Evolutionary conservation across 148 eudicot genomes (phyloP).

Genomic region (Camellia sinensis): DNA sequence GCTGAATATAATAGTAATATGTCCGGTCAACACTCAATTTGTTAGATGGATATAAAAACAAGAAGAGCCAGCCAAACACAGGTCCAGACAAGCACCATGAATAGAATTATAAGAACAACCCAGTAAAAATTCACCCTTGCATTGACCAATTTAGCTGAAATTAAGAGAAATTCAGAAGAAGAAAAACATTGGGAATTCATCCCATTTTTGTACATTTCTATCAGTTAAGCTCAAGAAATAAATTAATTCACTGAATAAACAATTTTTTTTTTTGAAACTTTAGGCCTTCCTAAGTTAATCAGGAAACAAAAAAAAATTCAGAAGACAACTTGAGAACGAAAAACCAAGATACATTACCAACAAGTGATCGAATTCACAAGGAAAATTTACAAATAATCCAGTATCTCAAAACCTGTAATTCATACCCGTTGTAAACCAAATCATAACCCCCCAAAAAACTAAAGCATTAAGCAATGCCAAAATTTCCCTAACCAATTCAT

Average conservation of each 20-base stretch:
- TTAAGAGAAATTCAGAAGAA: not conserved
- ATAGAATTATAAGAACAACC: not conserved
- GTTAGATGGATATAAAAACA: not conserved
- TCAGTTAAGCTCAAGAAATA: not conserved
- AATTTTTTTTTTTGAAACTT: not conserved
- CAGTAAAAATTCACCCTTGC: not conserved
- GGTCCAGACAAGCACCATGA: not conserved
- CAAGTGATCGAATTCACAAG: conserved; percentile 2
- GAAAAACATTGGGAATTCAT: not conserved
- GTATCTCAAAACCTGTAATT: not conserved
- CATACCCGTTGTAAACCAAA: not conserved
- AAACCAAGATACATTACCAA: not conserved
- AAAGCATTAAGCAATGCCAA: not conserved
- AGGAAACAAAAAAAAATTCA: not conserved
- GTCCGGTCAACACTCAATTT: not conserved
- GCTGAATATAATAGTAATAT: not conserved
- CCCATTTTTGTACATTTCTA: not conserved
- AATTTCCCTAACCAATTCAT: not conserved
- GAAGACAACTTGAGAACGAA: not conserved
- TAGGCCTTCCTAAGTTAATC: not conserved
- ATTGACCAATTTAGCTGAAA: not conserved
- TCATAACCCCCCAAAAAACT: not conserved
- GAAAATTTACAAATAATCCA: not conserved
- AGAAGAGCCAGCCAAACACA: not conserved
- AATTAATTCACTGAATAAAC: not conserved